phyloP scores from a whole-genome alignment of 441 rosid species.

The Populus hybrid region DNA sequence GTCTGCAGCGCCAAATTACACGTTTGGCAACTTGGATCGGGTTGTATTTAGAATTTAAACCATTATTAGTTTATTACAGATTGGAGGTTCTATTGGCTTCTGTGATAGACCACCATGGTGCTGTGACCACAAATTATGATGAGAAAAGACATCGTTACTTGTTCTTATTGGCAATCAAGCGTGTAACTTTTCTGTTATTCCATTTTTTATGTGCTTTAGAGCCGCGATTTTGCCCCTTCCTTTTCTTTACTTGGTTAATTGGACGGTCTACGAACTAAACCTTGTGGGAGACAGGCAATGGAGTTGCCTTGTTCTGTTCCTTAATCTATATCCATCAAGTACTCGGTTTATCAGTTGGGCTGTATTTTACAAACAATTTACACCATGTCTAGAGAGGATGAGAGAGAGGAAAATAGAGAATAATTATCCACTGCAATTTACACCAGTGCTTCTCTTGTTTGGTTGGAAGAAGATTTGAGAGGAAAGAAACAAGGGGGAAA shows the following conservation, averaged over 20 bases:
- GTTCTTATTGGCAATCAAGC: neutral
- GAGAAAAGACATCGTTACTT: neutral
- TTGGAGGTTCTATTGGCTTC: neutral
- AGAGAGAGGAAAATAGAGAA: neutral
- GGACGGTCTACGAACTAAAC: too few species aligned
- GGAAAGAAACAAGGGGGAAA: too few species aligned
- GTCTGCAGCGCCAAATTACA: conserved; percentile 4
- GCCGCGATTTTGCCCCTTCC: too few species aligned
- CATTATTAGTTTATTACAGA: neutral
- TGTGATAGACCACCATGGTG: neutral
- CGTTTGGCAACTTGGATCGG: conserved; percentile 8
- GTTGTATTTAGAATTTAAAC: conserved; percentile 1
- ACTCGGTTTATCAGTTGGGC: neutral
- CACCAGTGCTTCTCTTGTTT: too few species aligned
- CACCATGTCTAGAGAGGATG: neutral
- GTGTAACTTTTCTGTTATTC: neutral
- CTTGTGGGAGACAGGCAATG: too few species aligned
- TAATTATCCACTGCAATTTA: neutral
- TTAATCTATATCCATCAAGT: neutral
- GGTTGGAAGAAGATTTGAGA: too few species aligned
- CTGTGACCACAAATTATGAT: neutral
- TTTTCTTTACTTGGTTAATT: too few species aligned
- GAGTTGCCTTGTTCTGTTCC: too few species aligned
- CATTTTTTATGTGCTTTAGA: neutral
- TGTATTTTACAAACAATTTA: neutral